Conservation (phyloP, 1,284 basidiomycete genomes). For the Leccinum holopus region DNA sequence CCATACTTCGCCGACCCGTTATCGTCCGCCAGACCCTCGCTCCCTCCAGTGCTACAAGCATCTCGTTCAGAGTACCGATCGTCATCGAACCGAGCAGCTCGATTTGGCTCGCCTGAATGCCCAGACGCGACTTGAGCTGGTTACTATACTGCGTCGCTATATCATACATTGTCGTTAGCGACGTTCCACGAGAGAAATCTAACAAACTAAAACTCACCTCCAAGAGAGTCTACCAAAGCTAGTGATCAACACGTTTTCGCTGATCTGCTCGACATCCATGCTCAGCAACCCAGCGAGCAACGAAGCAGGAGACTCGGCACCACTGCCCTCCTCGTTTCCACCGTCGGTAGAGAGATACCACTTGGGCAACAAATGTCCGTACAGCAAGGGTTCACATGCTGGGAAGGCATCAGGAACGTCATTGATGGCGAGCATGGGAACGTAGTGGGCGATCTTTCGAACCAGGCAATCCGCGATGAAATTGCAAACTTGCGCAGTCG, state of each 20-base stretch:
- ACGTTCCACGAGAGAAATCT: background rate
- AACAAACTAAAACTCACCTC: constrained; percentile 18
- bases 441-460: constrained; percentile 33
- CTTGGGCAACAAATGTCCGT: constrained; percentile 24
- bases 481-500: constrained; percentile 33
- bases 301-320: constrained; percentile 25
- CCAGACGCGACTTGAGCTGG: constrained; percentile 28
- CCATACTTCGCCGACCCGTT: constrained; percentile 31
- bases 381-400: constrained; percentile 27
- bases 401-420: constrained; percentile 28
- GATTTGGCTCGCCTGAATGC: constrained; percentile 32
- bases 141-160: constrained; percentile 29
- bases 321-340: constrained; percentile 12
- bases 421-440: constrained; percentile 29
- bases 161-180: background rate
- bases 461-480: constrained; percentile 32
- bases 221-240: constrained; percentile 34
- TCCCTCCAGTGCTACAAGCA: constrained; percentile 13
- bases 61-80: constrained; percentile 25
- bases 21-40: constrained; percentile 11
- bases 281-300: constrained; percentile 26
- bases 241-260: constrained; percentile 30
- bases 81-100: constrained; percentile 34
- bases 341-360: constrained; percentile 21
- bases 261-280: constrained; percentile 29